Evolutionary conservation across 2,329 filamentous ascomycete genomes (phyloP).

Genomic region (Fusarium sp.): DNA sequence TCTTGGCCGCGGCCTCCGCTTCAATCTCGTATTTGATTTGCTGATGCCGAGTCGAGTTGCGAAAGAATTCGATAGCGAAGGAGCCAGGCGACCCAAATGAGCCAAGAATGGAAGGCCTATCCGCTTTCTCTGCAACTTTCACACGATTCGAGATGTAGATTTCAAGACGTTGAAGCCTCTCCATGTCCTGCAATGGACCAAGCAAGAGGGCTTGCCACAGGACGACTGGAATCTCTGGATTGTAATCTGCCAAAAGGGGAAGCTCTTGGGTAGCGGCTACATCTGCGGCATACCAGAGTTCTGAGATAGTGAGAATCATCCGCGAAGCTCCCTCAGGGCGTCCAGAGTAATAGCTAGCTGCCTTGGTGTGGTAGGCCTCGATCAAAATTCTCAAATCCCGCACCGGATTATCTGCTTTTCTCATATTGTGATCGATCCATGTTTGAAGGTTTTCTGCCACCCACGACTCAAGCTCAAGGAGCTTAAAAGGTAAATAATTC

Average conservation of each 20-base stretch:
- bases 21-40: conserved; percentile 52
- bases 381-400: too few species aligned
- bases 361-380: too few species aligned
- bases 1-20: background rate
- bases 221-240: conserved; percentile 54
- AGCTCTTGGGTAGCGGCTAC: conserved; percentile 52
- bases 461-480: too few species aligned
- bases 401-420: too few species aligned
- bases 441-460: too few species aligned
- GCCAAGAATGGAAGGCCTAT: conserved; percentile 22
- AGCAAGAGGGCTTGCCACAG: conserved; percentile 61
- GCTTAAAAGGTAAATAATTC: too few species aligned
- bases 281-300: conserved; percentile 71
- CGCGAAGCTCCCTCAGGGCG: conserved; percentile 62
- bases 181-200: conserved; percentile 57
- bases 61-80: conserved; percentile 34
- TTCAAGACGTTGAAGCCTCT: conserved; percentile 59
- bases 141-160: conserved; percentile 48
- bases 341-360: too few species aligned
- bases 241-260: conserved; percentile 59
- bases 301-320: conserved; percentile 67
- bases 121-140: background rate
- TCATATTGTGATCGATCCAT: too few species aligned
- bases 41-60: conserved; percentile 49
- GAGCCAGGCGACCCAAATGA: conserved; percentile 27